Base-by-base conservation (phyloP, 768 basidiomycete genomes). In the Strobilomyces confusus region DNA sequence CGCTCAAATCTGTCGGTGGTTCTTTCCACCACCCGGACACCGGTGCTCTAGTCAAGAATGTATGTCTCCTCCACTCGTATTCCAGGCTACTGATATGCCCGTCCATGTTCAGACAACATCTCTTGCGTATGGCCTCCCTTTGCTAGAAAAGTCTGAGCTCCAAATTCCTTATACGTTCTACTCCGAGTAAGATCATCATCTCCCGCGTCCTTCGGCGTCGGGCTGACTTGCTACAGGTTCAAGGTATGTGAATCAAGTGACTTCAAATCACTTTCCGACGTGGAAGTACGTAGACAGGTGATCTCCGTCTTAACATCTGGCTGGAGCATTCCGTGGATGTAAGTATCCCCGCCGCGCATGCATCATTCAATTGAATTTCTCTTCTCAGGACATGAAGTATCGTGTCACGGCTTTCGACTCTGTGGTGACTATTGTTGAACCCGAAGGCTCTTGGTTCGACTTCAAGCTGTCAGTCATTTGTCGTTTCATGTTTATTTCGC, bases 361-460 rank as follows among this genome's bases (percentile, higher is more conserved):
- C 19, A 8, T 34, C 3, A 7, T 33, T 38, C 4, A 20, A 17
- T 17, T 22, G 42, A 51, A 43, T 34, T 33, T 41, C 29, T 32
- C 17, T 46, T 29, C n/a, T 50, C 15, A 89, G 86, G 80, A 76
- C 41, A 66, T 77, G 44, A 80, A 71, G 51, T 79, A 79, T 64
- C 87, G 80, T n/a, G 76, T 84, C 41, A 74, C 77, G 4, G 90
- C 84, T 0, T 91, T 82, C 61, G 88, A 92, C 60, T 83, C 84
- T 1, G 75, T 91, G 45, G 80, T 93, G 46, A 85, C 82, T 8
- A 75, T 93, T 32, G 87, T 92, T 34, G 90, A 93, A 65, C 89
- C 91, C 17, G 84, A 86, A 53, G 63, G 80, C 36, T 89, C 89
- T 26, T 77, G 86, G 65, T 82, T 92, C 58, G 91, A 93, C 69